Percentiles rank a stretch among this genome's conserved stretches.
Evolutionary conservation across 371 early-diverging fungal species (phyloP).

Genomic region (Mucor plumbeus): DNA sequence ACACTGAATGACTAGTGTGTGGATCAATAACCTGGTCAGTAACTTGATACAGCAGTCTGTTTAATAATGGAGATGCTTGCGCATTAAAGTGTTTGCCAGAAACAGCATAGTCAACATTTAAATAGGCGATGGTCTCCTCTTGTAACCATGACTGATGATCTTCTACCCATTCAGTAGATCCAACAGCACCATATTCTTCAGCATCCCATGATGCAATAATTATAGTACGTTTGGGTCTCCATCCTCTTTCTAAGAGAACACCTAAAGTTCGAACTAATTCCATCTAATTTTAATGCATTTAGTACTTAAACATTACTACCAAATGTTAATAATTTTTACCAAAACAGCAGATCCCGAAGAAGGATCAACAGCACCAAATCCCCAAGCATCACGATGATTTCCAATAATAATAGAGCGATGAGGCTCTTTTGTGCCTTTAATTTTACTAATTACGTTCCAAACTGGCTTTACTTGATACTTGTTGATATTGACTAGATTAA

Average conservation of each 20-base stretch:
- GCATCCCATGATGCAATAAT: slow-evolving; percentile 75
- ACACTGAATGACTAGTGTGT: slow-evolving; percentile 47
- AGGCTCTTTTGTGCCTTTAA: slow-evolving; percentile 61
- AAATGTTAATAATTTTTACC: slow-evolving; percentile 35
- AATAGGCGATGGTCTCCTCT: slow-evolving; percentile 58
- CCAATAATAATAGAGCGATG: slow-evolving; percentile 63
- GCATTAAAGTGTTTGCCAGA: slow-evolving; percentile 56
- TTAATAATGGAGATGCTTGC: slow-evolving; percentile 59
- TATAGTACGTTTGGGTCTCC: slow-evolving; percentile 71
- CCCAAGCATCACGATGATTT: slow-evolving; percentile 74
- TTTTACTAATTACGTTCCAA: slow-evolving; percentile 68
- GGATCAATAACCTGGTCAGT: slow-evolving; percentile 57
- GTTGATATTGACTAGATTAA: slow-evolving; percentile 58
- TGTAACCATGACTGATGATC: slow-evolving; percentile 60
- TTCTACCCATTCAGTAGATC: slow-evolving; percentile 77
- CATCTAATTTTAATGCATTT: slow-evolving; percentile 33
- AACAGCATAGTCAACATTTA: slow-evolving; percentile 62
- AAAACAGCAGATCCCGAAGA: slow-evolving; percentile 66
- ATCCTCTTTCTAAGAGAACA: slow-evolving; percentile 57
- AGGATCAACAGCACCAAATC: slow-evolving; percentile 67
- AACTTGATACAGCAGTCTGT: slow-evolving; percentile 52
- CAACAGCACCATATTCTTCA: slow-evolving; percentile 67
- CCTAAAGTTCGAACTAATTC: slow-evolving; percentile 65
- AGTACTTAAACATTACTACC: not conserved
- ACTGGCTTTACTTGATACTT: slow-evolving; percentile 61